Evolutionary conservation across 192 early-diverging fungal species (phyloP).

Genomic region (Coemansia javaensis): DNA sequence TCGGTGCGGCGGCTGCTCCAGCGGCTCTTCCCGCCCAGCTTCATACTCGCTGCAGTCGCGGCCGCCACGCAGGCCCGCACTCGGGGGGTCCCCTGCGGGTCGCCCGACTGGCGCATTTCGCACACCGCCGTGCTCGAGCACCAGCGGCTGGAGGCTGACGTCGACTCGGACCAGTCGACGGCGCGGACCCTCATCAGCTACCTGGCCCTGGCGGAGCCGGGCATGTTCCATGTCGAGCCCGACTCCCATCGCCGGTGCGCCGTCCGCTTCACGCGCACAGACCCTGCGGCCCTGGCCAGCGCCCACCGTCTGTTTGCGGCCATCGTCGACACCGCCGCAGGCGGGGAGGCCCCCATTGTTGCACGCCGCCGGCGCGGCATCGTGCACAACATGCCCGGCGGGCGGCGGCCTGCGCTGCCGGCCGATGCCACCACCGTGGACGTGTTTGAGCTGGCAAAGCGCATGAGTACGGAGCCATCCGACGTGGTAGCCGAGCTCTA

Average conservation of each 20-base stretch:
- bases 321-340: conserved; percentile 8
- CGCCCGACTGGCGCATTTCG: conserved; percentile 3
- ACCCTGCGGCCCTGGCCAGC: conserved; percentile 27
- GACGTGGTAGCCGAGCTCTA: conserved; percentile 33
- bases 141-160: conserved; percentile 13
- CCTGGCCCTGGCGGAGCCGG: conserved; percentile 28
- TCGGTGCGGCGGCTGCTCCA: conserved; percentile 20
- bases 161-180: conserved; percentile 26
- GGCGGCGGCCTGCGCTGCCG: background rate
- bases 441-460: conserved; percentile 24
- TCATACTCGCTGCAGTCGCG: conserved; percentile 16
- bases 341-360: background rate
- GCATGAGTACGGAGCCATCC: conserved; percentile 2
- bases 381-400: conserved; percentile 2
- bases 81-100: background rate
- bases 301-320: conserved; percentile 19
- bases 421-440: conserved; percentile 21
- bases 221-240: conserved; percentile 16
- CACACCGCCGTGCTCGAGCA: conserved; percentile 21
- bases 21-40: conserved; percentile 17
- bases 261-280: conserved; percentile 27
- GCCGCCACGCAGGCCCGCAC: background rate
- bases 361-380: background rate
- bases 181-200: conserved; percentile 38
- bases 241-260: conserved; percentile 33